Evolutionary conservation across 768 basidiomycete species (phyloP).

Genomic region (Termitomyces sp.): DNA sequence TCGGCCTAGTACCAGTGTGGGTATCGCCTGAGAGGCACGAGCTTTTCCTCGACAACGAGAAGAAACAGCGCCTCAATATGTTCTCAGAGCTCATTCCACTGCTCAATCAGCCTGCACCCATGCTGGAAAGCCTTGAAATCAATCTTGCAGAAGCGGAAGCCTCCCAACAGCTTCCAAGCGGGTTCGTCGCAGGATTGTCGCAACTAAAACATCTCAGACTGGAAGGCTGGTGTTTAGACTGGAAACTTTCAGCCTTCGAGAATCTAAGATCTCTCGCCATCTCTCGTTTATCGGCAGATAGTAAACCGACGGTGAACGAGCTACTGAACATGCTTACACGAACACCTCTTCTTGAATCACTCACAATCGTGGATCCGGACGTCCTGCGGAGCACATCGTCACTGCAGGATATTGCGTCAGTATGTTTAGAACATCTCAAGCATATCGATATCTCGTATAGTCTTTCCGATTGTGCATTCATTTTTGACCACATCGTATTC

Average conservation of each 20-base stretch:
- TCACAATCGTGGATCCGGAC: neutral
- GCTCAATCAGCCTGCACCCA: conserved; percentile 2
- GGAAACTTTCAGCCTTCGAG: neutral
- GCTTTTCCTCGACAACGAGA: neutral
- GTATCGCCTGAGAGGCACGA: neutral
- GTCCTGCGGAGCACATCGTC: conserved; percentile 19
- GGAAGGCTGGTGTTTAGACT: neutral
- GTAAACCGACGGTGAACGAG: neutral
- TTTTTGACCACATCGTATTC: neutral
- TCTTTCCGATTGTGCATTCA: neutral
- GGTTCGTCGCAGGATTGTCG: neutral
- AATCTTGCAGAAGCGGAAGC: neutral
- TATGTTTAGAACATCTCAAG: neutral
- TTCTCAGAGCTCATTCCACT: neutral
- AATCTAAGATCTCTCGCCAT: neutral
- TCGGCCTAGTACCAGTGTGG: neutral
- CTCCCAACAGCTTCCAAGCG: neutral
- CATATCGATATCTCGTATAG: neutral
- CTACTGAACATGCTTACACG: neutral
- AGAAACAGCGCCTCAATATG: neutral
- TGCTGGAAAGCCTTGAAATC: conserved; percentile 1
- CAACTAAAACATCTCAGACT: neutral
- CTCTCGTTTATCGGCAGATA: neutral
- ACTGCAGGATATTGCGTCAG: neutral
- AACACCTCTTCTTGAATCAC: neutral